These are phyloP conservation scores for Huiozyma sinensis DNA, from an alignment of 805 yeast species.

Conservation along the genomic window DNA sequence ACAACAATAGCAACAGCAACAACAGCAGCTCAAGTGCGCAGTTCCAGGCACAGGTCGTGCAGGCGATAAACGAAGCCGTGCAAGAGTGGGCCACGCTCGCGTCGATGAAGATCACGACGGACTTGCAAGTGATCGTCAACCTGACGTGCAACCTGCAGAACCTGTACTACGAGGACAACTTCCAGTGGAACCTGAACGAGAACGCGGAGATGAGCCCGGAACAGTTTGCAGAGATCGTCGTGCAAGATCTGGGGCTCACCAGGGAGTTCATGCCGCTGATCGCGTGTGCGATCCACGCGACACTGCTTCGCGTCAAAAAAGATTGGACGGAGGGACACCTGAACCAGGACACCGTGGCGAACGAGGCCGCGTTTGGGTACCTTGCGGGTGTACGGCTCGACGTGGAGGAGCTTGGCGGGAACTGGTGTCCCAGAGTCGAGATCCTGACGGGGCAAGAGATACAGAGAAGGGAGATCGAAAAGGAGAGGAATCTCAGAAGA, in stretches of 20 bases:
- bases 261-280: constrained; percentile 86
- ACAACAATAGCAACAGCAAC: constrained; percentile 26
- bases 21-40: constrained; percentile 13
- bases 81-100: constrained; percentile 62
- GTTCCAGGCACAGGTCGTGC: constrained; percentile 52
- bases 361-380: constrained; percentile 51
- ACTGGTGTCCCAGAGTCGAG: constrained; percentile 85
- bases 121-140: constrained; percentile 67
- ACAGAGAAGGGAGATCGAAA: constrained; percentile 88
- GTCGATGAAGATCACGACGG: constrained; percentile 51
- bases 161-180: constrained; percentile 77
- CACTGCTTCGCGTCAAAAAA: constrained; percentile 60
- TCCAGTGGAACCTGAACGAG: constrained; percentile 81
- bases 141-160: constrained; percentile 75
- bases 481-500: constrained; percentile 84
- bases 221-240: constrained; percentile 70
- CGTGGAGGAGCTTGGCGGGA: constrained; percentile 63
- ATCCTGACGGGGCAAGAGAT: constrained; percentile 83
- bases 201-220: constrained; percentile 54
- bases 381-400: constrained; percentile 64
- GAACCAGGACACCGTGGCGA: constrained; percentile 35
- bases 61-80: constrained; percentile 68
- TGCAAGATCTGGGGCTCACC: constrained; percentile 70
- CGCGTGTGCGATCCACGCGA: constrained; percentile 77
- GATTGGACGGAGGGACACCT: constrained; percentile 68